phyloP scores from a whole-genome alignment of 768 basidiomycete species.

The Psilocybe cubensis region DNA sequence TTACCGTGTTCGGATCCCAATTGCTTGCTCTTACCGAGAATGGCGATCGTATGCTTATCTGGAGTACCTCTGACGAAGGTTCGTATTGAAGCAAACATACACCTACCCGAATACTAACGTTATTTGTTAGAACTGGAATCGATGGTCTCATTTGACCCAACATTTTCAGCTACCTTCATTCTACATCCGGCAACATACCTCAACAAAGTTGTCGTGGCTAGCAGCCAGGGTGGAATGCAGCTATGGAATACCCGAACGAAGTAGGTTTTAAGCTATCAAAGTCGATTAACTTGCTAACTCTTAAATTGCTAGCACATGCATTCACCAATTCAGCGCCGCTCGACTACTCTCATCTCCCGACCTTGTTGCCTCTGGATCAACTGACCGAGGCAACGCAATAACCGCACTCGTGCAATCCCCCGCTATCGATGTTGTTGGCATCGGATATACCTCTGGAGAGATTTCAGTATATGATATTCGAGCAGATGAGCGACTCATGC shows the following conservation, averaged over 20 bases:
- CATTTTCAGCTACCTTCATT: conserved; percentile 83
- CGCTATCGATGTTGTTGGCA: conserved; percentile 94
- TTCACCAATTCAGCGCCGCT: conserved; percentile 74
- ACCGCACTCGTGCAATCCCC: conserved; percentile 89
- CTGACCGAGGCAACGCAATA: conserved; percentile 49
- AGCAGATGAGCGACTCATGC: conserved; percentile 85
- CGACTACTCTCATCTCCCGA: conserved; percentile 49
- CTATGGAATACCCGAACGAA: conserved; percentile 93
- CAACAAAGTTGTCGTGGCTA: conserved; percentile 91
- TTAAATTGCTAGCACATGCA: conserved; percentile 63
- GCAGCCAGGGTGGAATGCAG: conserved; percentile 80
- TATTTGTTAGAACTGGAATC: conserved; percentile 56
- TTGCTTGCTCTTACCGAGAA: conserved; percentile 81
- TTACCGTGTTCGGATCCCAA: conserved; percentile 81
- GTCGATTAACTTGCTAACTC: conserved; percentile 2
- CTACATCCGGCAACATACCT: conserved; percentile 96
- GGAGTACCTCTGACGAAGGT: conserved; percentile 73
- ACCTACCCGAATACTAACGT: too few relatives aligned
- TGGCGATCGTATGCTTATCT: conserved; percentile 76
- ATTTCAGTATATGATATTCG: conserved; percentile 90
- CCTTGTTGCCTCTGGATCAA: conserved; percentile 27
- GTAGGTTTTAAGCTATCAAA: conserved; percentile 37
- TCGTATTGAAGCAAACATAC: too few relatives aligned
- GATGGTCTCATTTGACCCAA: conserved; percentile 77
- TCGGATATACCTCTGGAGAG: conserved; percentile 88